Percentiles rank a stretch among this genome's conserved stretches.
phyloP scores from a whole-genome alignment of 225 moss, liverwort and hornwort species.

The Climacium dendroides region DNA sequence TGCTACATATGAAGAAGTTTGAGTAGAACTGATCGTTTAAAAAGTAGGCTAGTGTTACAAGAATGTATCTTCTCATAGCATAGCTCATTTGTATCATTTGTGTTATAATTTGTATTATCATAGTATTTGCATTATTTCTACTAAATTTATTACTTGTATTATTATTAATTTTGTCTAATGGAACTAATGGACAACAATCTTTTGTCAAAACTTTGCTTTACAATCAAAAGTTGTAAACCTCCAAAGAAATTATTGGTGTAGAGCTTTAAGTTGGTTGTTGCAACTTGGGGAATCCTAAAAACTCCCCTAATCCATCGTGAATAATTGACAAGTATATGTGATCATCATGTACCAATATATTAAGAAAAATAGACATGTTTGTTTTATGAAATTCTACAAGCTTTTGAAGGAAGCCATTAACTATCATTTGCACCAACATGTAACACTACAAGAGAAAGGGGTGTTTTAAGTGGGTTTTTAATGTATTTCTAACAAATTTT shows the following conservation, averaged over 20 bases:
- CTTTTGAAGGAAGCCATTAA: not conserved
- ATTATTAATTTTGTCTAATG: not conserved
- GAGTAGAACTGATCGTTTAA: not conserved
- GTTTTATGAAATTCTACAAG: fast-evolving
- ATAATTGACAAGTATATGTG: not conserved
- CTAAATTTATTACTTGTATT: not conserved
- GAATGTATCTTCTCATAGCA: not conserved
- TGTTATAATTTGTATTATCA: not conserved
- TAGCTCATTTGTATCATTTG: not conserved
- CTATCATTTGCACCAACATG: not conserved
- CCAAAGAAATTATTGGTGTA: not conserved
- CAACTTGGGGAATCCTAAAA: not conserved
- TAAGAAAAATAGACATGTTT: not conserved
- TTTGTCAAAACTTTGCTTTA: fast-evolving
- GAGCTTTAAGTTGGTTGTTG: not conserved
- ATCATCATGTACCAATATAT: not conserved
- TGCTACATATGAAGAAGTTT: not conserved
- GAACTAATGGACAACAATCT: fast-evolving
- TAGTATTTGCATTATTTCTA: not conserved
- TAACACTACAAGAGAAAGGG: too few relatives aligned
- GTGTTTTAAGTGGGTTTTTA: too few relatives aligned
- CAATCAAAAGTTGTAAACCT: fast-evolving
- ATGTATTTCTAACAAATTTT: too few relatives aligned
- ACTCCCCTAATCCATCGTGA: not conserved
- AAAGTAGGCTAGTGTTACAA: not conserved